These are phyloP conservation scores for Raphanus raphanistrum DNA, from an alignment of 345 rosid species.

Conservation along the genomic window DNA sequence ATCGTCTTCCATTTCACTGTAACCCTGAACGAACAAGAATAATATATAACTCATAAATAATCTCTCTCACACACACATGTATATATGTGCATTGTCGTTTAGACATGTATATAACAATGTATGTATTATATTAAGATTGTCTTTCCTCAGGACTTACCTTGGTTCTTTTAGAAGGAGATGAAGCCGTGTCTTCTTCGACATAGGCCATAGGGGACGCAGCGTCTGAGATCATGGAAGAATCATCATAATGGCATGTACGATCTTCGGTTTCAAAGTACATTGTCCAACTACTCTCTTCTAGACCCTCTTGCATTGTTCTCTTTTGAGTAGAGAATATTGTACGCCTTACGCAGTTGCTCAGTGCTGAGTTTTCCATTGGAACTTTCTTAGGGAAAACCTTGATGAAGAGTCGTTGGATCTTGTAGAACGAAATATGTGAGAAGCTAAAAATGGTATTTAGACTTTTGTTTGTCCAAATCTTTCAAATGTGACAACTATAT, in stretches of 20 bases:
- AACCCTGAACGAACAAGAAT: constrained; percentile 30
- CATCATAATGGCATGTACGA: constrained; percentile 17
- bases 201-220: constrained; percentile 34
- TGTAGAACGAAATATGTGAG: background rate
- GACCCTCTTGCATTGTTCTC: constrained; percentile 21
- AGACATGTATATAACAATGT: background rate
- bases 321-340: constrained; percentile 22
- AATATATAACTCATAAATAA: background rate
- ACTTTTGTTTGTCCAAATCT: constrained; percentile 17
- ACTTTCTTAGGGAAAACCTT: constrained; percentile 10
- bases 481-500: constrained; percentile 26
- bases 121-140: background rate
- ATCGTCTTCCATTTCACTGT: constrained; percentile 38
- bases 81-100: background rate
- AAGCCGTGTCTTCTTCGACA: constrained; percentile 38
- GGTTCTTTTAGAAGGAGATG: constrained; percentile 40
- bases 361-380: constrained; percentile 32
- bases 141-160: constrained; percentile 25
- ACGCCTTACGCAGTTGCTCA: constrained; percentile 29
- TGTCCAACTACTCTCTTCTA: constrained; percentile 44
- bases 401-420: constrained; percentile 3
- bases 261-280: constrained; percentile 38
- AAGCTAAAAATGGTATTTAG: constrained; percentile 11
- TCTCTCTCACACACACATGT: background rate
- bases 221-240: constrained; percentile 40